Evolutionary conservation across 2,329 filamentous ascomycete genomes (phyloP), one percentile per base, ranked within the genome.

Genomic region (Colletotrichum musicola): DNA sequence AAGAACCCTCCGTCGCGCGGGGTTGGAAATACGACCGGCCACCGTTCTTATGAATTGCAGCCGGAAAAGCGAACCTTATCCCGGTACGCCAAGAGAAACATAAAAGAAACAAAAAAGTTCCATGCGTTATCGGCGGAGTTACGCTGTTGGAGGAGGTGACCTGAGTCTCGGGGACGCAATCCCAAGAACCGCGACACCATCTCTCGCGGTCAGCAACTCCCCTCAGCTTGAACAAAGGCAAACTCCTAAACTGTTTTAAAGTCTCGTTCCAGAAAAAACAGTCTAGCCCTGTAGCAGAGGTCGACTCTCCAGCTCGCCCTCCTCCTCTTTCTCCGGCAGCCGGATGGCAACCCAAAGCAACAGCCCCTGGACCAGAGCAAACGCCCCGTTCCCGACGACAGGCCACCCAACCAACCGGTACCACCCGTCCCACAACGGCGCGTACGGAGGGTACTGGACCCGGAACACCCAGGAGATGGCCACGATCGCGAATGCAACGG

Each of bases 381-480:
- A 50, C 14, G 53, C 25, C 6, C 25, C 27, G 16, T 58, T 57
- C 18, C 47, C 63, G 9, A 67, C 63, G 12, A 62, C 59, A 13
- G 59, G 60, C 64, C 60, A 64, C 3, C 64, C 59, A n/a, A 64
- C 46, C 35, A 67, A 1, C n/a, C 59, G 64, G 10, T 67, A 63
- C 59, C 64, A 67, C 4, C n/a, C 59, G 1, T 47, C 60, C 10
- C 61, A 68, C 0, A 54, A 68, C 4, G 53, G 38, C 0, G 38
- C 14, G 16, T 67, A 53, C 0, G 64, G 64, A 12, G 59, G 64
- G 16, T 57, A 63, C 1, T 46, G 27, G 2, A 63, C 53, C 0
- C 64, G 64, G 0, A 57, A 4, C 25, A 64, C 53, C 64, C 64
- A 67, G 1, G 64, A 63, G 0, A 67, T 47, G 1, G 58, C 64